phyloP scores from a whole-genome alignment of 768 basidiomycete species.

The Atractiella rhizophila region DNA sequence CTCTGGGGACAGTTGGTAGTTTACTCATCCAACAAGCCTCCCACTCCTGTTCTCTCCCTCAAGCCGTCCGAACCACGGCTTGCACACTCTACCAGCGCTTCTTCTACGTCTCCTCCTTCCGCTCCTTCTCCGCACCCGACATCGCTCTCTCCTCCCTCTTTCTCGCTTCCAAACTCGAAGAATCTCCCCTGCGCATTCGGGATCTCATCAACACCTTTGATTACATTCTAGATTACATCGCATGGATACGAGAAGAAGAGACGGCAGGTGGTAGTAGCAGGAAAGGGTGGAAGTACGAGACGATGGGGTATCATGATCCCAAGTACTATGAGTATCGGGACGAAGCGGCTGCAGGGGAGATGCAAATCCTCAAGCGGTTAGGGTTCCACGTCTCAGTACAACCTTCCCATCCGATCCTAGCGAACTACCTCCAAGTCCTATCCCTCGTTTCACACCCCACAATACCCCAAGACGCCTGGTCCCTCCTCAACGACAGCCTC shows the following conservation, averaged over 20 bases:
- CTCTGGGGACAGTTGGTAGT: conserved; percentile 33
- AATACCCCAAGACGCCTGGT: conserved; percentile 63
- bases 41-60: conserved; percentile 57
- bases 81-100: conserved; percentile 91
- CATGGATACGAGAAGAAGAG: conserved; percentile 2
- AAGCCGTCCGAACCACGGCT: conserved; percentile 87
- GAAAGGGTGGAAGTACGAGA: conserved; percentile 26
- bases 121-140: conserved; percentile 30
- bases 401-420: conserved; percentile 72
- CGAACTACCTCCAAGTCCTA: conserved; percentile 77
- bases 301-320: conserved; percentile 70
- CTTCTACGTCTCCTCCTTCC: conserved; percentile 61
- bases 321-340: conserved; percentile 90
- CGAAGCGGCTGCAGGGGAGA: conserved; percentile 73
- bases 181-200: conserved; percentile 69
- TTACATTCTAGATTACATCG: conserved; percentile 32
- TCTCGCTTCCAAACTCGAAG: conserved; percentile 76
- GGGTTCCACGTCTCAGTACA: conserved; percentile 87
- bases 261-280: not conserved
- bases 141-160: conserved; percentile 65
- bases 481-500: conserved; percentile 81
- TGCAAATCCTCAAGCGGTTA: conserved; percentile 79
- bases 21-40: conserved; percentile 81
- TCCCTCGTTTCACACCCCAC: conserved; percentile 49
- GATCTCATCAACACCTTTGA: conserved; percentile 89